Conservation (phyloP, 495 filamentous ascomycete species). For the Tuber borchii region DNA sequence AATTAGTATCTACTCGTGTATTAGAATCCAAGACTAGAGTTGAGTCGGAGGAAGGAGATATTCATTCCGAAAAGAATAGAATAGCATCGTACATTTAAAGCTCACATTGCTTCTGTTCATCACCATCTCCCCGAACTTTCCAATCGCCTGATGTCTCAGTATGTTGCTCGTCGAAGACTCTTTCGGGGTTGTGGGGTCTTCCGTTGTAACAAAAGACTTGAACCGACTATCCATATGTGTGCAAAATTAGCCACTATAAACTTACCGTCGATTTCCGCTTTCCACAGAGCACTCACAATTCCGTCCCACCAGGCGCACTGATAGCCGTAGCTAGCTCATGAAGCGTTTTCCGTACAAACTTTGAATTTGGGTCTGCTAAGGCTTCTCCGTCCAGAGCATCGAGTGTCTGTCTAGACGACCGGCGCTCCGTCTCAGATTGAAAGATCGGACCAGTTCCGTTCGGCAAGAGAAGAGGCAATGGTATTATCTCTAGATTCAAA, state of each 20-base stretch:
- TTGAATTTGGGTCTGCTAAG: conserved; percentile 24
- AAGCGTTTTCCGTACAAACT: conserved; percentile 35
- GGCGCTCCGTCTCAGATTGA: conserved; percentile 42
- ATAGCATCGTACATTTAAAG: conserved; percentile 35
- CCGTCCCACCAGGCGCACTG: conserved; percentile 43
- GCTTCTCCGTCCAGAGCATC: conserved; percentile 52
- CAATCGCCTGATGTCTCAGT: conserved; percentile 31
- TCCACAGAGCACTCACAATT: conserved; percentile 33
- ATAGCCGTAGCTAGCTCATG: conserved; percentile 40
- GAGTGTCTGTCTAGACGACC: conserved; percentile 46
- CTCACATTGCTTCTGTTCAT: conserved; percentile 35
- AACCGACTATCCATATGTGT: conserved; percentile 27
- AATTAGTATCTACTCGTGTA: conserved; percentile 19
- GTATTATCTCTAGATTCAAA: conserved; percentile 55
- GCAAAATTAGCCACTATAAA: conserved; percentile 3
- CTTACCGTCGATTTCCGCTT: conserved; percentile 10
- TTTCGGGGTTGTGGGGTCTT: conserved; percentile 2
- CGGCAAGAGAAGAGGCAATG: conserved; percentile 58
- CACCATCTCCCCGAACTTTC: conserved; percentile 42
- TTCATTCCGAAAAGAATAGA: conserved; percentile 18
- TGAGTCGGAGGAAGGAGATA: conserved; percentile 4
- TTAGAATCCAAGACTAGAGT: neutral
- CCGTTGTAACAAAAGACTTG: conserved; percentile 19
- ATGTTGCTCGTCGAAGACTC: conserved; percentile 26
- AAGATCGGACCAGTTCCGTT: conserved; percentile 41